Evolutionary conservation across 2,329 filamentous ascomycete genomes (phyloP).

Genomic region (Epichloe gansuensis): DNA sequence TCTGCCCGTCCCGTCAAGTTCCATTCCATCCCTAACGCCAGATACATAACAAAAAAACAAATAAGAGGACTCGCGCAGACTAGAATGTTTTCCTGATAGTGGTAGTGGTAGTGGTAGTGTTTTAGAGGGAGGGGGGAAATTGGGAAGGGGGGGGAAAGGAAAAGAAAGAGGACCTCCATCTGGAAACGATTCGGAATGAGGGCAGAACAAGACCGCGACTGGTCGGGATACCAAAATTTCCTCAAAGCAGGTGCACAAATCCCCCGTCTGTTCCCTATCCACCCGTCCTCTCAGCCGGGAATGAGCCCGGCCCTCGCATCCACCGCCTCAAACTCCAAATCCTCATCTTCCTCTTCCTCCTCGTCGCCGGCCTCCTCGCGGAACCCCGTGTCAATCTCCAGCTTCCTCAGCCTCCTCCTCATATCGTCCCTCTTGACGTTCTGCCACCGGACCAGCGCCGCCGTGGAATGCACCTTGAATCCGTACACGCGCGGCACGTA

Average conservation of each 20-base stretch:
- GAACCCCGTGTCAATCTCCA: conserved; percentile 69
- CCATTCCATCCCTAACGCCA: too few species aligned
- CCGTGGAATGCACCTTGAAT: conserved; percentile 86
- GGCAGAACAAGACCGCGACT: neutral
- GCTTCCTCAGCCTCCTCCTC: conserved; percentile 58
- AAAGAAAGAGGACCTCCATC: neutral
- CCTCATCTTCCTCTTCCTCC: conserved; percentile 44
- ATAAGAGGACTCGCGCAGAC: too few species aligned
- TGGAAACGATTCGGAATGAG: too few species aligned
- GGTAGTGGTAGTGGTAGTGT: too few species aligned
- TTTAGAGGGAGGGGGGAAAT: neutral
- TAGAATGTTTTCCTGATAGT: too few species aligned
- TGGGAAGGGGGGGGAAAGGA: neutral
- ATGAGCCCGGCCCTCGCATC: conserved; percentile 18
- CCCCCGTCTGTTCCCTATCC: neutral
- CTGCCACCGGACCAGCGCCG: conserved; percentile 86
- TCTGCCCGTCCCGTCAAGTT: too few species aligned
- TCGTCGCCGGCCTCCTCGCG: conserved; percentile 58
- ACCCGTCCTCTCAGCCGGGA: conserved; percentile 1
- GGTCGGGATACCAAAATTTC: neutral
- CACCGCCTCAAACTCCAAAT: conserved; percentile 27
- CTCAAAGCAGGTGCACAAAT: neutral
- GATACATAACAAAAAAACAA: too few species aligned
- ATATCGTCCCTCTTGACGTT: conserved; percentile 68
- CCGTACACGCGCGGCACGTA: conserved; percentile 89